Conservation (phyloP, 805 yeast species). For the Clavispora fructus region DNA sequence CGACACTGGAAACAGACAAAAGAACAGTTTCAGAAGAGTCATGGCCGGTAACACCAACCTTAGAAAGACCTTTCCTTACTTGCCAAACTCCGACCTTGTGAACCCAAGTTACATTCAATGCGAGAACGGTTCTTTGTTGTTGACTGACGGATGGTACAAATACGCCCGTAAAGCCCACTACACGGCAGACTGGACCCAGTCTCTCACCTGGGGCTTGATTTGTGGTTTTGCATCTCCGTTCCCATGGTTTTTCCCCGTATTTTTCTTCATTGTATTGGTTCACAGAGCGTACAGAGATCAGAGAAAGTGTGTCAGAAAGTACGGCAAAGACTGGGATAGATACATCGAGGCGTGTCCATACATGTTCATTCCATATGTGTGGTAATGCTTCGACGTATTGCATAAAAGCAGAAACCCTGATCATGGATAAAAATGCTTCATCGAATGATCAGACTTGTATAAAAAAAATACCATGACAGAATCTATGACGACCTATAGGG, state of each 20-base stretch:
- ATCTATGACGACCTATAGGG: too few relatives aligned
- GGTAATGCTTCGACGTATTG: slow-evolving; percentile 24
- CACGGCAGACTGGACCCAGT: slow-evolving; percentile 88
- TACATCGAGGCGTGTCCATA: slow-evolving; percentile 87
- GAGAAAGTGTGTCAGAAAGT: slow-evolving; percentile 76
- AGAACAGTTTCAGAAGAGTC: slow-evolving; percentile 81
- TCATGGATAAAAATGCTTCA: too few relatives aligned
- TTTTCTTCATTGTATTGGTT: slow-evolving; percentile 78
- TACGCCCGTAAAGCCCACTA: slow-evolving; percentile 93
- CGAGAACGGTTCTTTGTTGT: slow-evolving; percentile 74
- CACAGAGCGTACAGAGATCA: slow-evolving; percentile 91
- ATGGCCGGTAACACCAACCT: slow-evolving; percentile 72
- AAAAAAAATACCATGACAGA: neutral
- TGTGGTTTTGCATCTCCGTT: slow-evolving; percentile 85
- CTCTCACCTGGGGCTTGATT: slow-evolving; percentile 84
- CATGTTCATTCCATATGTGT: slow-evolving; percentile 83
- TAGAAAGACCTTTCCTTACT: slow-evolving; percentile 89
- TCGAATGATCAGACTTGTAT: neutral
- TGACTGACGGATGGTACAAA: slow-evolving; percentile 92
- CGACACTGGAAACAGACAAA: slow-evolving; percentile 93
- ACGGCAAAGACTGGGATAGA: slow-evolving; percentile 90
- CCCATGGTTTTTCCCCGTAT: slow-evolving; percentile 94
- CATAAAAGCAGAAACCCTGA: too few relatives aligned
- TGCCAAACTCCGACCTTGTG: slow-evolving; percentile 76
- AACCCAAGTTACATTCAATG: slow-evolving; percentile 85